These are phyloP conservation scores for Larix kaempferi DNA, from an alignment of 75 land plant genomes.

Conservation along the genomic window DNA sequence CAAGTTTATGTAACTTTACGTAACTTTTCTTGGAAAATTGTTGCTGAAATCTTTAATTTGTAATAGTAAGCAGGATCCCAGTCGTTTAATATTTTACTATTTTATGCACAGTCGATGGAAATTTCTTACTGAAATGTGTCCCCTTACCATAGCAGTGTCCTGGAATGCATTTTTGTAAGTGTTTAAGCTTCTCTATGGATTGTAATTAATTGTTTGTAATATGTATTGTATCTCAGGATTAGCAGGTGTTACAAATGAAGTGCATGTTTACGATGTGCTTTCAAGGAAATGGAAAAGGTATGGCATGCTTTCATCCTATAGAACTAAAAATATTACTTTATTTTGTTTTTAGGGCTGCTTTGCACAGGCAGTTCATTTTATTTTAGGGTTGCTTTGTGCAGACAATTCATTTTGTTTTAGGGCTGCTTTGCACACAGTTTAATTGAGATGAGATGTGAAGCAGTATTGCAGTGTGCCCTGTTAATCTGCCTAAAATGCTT, in stretches of 20 bases:
- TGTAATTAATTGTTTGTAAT: too few species aligned
- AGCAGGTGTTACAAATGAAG: constrained; percentile 78
- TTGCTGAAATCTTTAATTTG: background rate
- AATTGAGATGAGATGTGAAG: too few species aligned
- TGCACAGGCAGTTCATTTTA: background rate
- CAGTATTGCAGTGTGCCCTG: too few species aligned
- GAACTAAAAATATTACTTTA: background rate
- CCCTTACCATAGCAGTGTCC: too few species aligned
- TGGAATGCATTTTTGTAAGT: too few species aligned
- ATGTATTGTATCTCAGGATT: constrained; percentile 36
- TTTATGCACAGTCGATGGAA: background rate
- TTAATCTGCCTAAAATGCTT: too few species aligned
- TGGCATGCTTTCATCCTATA: background rate
- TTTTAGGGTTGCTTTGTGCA: too few species aligned
- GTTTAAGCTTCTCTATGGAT: too few species aligned
- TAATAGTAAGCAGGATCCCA: background rate
- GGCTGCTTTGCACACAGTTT: too few species aligned
- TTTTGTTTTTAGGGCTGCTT: background rate
- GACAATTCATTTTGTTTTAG: too few species aligned
- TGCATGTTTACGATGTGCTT: constrained; percentile 68
- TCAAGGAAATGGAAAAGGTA: constrained; percentile 77
- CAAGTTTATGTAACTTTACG: background rate
- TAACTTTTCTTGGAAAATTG: background rate
- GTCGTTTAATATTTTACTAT: background rate
- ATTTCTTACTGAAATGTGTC: background rate